phyloP scores from a whole-genome alignment of 2,329 filamentous ascomycete species.

The Xylaria polymorpha region DNA sequence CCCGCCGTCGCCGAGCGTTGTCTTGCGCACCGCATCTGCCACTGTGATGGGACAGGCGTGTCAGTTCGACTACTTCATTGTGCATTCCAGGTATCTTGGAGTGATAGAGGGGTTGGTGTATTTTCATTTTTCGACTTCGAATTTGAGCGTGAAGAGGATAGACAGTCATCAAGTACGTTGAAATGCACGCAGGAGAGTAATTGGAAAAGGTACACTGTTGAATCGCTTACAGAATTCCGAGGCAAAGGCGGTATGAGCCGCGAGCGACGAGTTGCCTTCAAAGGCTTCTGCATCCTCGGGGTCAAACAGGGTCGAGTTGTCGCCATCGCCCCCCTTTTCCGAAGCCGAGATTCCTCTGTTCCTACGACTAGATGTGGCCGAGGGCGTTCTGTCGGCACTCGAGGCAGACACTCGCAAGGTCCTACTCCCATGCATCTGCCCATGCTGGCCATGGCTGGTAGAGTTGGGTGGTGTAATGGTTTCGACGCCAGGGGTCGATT shows the following conservation, averaged over 20 bases:
- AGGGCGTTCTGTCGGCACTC: conserved; percentile 14
- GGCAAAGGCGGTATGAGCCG: conserved; percentile 60
- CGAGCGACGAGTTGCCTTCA: conserved; percentile 59
- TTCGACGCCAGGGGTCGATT: conserved; percentile 16
- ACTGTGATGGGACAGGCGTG: conserved; percentile 10
- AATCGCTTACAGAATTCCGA: conserved; percentile 53
- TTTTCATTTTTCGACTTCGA: neutral
- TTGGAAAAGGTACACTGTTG: neutral
- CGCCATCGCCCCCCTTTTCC: conserved; percentile 30
- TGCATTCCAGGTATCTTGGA: neutral
- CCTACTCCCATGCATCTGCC: conserved; percentile 7
- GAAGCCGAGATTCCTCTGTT: conserved; percentile 52
- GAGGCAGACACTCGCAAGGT: conserved; percentile 9
- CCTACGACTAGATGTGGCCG: conserved; percentile 42
- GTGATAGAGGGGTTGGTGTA: neutral
- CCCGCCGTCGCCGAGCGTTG: conserved; percentile 55
- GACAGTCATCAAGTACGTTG: neutral
- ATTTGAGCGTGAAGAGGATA: neutral
- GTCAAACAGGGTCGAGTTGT: conserved; percentile 62
- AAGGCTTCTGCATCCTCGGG: conserved; percentile 62
- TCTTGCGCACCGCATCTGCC: conserved; percentile 49
- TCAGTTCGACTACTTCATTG: neutral
- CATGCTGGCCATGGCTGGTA: conserved; percentile 9
- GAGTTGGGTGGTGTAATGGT: conserved; percentile 3
- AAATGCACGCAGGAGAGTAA: neutral